Conservation (phyloP, 257 asterid genomes). For the Rehmannia glutinosa region DNA sequence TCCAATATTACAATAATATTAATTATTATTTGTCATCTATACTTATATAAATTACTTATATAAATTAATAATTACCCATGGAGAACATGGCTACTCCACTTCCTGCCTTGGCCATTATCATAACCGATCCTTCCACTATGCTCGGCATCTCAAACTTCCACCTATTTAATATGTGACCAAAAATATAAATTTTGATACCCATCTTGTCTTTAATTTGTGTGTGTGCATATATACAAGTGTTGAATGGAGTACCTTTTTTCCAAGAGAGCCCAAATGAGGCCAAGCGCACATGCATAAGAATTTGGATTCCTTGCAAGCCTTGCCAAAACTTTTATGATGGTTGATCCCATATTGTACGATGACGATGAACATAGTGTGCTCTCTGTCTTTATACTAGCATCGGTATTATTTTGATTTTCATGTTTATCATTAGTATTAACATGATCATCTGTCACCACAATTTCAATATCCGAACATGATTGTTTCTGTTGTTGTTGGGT, state of each 20-base stretch:
- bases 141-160: conserved; percentile 64
- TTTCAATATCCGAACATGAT: conserved; percentile 5
- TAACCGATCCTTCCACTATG: conserved; percentile 57
- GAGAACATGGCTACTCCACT: conserved; percentile 73
- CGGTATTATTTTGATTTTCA: not conserved
- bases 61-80: conserved; percentile 37
- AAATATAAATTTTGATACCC: not conserved
- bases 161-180: conserved; percentile 20
- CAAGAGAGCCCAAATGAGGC: conserved; percentile 61
- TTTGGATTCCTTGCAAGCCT: conserved; percentile 64
- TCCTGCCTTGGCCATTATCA: conserved; percentile 75
- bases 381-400: not conserved
- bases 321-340: conserved; percentile 36
- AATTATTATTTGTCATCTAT: no score
- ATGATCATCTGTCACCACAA: not conserved
- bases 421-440: not conserved
- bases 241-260: conserved; percentile 35
- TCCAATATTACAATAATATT: no score
- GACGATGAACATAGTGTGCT: not conserved
- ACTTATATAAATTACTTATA: not conserved
- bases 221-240: not conserved
- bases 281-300: conserved; percentile 58
- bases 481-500: not conserved
- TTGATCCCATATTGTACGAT: conserved; percentile 13
- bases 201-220: no score